Conservation (phyloP, 1,284 basidiomycete genomes). For the Moniliophthora roreri region DNA sequence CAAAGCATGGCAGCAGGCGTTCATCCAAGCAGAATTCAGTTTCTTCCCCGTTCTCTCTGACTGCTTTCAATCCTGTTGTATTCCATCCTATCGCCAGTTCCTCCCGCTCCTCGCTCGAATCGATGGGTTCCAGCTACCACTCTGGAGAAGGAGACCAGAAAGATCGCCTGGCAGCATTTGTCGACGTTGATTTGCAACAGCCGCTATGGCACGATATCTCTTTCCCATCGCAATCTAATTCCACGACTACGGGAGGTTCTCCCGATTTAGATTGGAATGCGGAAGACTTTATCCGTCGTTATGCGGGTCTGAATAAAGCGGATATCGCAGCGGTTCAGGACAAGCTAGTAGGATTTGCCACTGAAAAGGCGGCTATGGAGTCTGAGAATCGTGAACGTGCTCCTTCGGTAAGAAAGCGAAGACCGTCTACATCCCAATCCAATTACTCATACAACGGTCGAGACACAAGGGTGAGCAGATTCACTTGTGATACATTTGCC, state of each 20-base stretch:
- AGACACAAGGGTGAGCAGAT: constrained; percentile 47
- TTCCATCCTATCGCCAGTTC: constrained; percentile 70
- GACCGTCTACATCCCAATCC: constrained; percentile 80
- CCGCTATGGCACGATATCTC: constrained; percentile 63
- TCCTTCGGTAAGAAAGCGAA: constrained; percentile 59
- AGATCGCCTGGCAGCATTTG: constrained; percentile 55
- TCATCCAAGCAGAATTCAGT: constrained; percentile 53
- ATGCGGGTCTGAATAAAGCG: constrained; percentile 63
- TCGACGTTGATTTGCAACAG: constrained; percentile 42
- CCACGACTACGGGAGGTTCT: constrained; percentile 46
- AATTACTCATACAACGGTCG: constrained; percentile 60
- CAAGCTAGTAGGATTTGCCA: constrained; percentile 60
- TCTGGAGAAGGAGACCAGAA: constrained; percentile 67
- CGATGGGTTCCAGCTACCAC: constrained; percentile 80
- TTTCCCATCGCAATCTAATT: constrained; percentile 41
- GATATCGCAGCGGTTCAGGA: constrained; percentile 75
- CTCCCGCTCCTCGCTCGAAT: constrained; percentile 75
- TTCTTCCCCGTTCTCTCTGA: constrained; percentile 30
- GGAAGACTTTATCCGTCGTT: constrained; percentile 61
- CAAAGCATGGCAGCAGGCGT: constrained; percentile 38
- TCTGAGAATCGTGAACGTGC: constrained; percentile 57
- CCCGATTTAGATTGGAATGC: constrained; percentile 58
- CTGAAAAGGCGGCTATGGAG: constrained; percentile 48
- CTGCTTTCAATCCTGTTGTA: constrained; percentile 54
- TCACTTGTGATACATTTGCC: constrained; percentile 5